Evolutionary conservation across 345 rosid species (phyloP).

Genomic region (Camelina laxa): DNA sequence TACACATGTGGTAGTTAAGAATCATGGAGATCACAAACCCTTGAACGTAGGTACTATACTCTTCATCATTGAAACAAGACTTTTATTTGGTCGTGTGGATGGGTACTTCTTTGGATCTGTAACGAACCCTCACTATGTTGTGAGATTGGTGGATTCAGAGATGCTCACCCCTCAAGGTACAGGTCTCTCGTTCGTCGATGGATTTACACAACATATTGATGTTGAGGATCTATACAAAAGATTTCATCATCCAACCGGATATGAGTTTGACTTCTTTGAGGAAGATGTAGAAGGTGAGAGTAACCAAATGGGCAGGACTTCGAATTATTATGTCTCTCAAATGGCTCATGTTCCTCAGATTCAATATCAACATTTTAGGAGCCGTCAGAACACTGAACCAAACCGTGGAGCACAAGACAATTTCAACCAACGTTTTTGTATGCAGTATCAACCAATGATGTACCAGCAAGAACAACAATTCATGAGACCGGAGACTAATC

Average conservation of each 20-base stretch:
- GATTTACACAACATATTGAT: background rate
- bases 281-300: background rate
- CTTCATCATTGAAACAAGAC: constrained; percentile 59
- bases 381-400: background rate
- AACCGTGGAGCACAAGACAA: background rate
- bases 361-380: too few species aligned
- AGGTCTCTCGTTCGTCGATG: background rate
- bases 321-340: background rate
- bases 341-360: too few species aligned
- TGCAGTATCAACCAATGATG: background rate
- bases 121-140: constrained; percentile 64
- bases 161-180: constrained; percentile 40
- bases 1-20: constrained; percentile 45
- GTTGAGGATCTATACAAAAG: background rate
- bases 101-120: constrained; percentile 75
- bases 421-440: background rate
- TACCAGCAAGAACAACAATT: background rate
- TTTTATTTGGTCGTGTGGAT: constrained; percentile 66
- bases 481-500: background rate
- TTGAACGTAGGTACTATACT: constrained; percentile 69
- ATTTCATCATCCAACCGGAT: background rate
- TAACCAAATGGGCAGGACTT: background rate
- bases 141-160: constrained; percentile 70
- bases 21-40: constrained; percentile 65
- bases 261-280: background rate